Base-by-base conservation (phyloP, 208 protist species). In the Leishmania tropica region DNA sequence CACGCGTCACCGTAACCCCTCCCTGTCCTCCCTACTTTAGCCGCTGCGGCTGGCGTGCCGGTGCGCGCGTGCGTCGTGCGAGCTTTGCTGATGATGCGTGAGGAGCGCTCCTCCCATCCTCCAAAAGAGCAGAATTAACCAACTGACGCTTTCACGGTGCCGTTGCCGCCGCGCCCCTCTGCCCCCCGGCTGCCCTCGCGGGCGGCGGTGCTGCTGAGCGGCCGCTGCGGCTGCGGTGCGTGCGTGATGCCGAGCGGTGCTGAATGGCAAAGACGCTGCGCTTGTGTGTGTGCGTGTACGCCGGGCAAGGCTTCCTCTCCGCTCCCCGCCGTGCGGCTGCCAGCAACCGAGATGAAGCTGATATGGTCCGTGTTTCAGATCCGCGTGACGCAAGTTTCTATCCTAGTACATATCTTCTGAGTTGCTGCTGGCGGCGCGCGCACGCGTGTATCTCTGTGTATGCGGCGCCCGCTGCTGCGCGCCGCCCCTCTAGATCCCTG, bases 291-390 rank as follows among this genome's bases (percentile, higher is more conserved):
- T 40, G 64, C 17, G 64, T 68, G 62, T 68, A 19, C 31, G 35
- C 17, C 31, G 31, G 28, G 64, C 64, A 70, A 31, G 28, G 31
- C 56, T 31, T 31, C 58, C 17, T 45, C 68, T 19, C 68, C 42
- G 4, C 42, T 53, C 42, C 42, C 68, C 42, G 42, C 24, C 42
- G 35, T 56, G 76, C 35, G 65, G 72, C 62, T 31, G 76, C 76
- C 28, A 58, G 60, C 56, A 31, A 68, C 73, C 35, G 81, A 89
- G 90, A 93, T 91, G 90, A 93, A 88, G 75, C 81, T 91, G 90
- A 93, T 91, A 93, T 93, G 90, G 90, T 93, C 90, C 90, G 90
- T 93, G 90, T 93, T 93, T 93, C 90, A 88, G 90, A 93, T 79
- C 78, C 80, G 72, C 76, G 87, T 90, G 90, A 93, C 86, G 90